Percentiles rank a stretch among this genome's conserved stretches.
Conservation (phyloP, 768 basidiomycete species). For the Ephemerocybe angulata region DNA sequence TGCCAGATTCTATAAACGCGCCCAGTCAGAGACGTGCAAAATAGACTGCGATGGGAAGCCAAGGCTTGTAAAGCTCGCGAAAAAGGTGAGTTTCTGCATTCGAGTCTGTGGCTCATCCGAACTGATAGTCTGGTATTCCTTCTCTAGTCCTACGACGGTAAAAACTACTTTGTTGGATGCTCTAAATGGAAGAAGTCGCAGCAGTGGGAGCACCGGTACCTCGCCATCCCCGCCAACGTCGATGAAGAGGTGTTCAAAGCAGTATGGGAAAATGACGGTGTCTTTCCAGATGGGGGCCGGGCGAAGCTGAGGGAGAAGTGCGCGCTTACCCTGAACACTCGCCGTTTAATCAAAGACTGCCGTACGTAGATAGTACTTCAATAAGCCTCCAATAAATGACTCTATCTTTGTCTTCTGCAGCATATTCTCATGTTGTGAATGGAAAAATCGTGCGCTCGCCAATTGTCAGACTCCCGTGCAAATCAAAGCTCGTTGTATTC, state of each 20-base stretch:
- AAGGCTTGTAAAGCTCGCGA: neutral
- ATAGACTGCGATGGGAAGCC: neutral
- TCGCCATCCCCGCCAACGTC: neutral
- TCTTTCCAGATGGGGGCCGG: neutral
- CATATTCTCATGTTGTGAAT: neutral
- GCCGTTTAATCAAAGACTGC: neutral
- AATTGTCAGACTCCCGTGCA: neutral
- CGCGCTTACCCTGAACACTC: neutral
- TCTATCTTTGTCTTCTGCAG: too few species aligned
- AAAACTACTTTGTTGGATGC: neutral
- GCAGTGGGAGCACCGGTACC: neutral
- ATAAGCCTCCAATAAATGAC: too few species aligned
- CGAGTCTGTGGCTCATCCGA: neutral
- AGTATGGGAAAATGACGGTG: neutral
- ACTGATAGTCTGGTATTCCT: too few species aligned
- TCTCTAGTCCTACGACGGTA: neutral
- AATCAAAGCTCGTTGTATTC: neutral
- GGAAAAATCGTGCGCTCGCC: neutral
- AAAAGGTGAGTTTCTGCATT: neutral
- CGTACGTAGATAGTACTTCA: neutral
- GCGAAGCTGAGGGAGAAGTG: neutral
- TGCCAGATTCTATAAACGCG: neutral
- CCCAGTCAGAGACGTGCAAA: neutral
- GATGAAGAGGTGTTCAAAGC: neutral
- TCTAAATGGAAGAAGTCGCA: neutral